These are phyloP conservation scores for Mucor circinelloides DNA, from an alignment of 371 early-diverging fungal genomes.

Conservation along the genomic window DNA sequence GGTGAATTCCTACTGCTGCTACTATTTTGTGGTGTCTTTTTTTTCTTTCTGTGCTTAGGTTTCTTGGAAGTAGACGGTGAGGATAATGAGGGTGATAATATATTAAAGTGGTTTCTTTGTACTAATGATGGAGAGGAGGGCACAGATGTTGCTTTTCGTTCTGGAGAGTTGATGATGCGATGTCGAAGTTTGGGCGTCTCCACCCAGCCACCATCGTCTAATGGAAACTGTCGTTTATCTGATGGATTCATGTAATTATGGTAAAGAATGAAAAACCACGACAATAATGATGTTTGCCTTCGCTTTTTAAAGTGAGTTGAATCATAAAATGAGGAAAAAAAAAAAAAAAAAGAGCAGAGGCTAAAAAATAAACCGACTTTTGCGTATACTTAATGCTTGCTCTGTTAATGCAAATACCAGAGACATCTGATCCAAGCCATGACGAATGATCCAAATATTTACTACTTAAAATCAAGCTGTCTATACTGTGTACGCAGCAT, in stretches of 20 bases:
- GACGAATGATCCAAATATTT: too few relatives aligned
- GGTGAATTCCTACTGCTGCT: slow-evolving; percentile 8
- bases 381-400: too few relatives aligned
- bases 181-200: slow-evolving; percentile 18
- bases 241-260: neutral
- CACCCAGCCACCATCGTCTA: slow-evolving; percentile 12
- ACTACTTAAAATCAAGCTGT: too few relatives aligned
- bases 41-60: slow-evolving; percentile 12
- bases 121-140: slow-evolving; percentile 7
- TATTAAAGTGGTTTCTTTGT: slow-evolving; percentile 17
- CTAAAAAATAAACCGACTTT: too few relatives aligned
- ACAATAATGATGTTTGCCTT: neutral
- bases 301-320: neutral
- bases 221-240: neutral
- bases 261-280: too few relatives aligned
- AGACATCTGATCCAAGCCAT: too few relatives aligned
- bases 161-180: neutral
- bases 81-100: slow-evolving; percentile 8
- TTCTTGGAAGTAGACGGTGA: neutral
- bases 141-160: slow-evolving; percentile 15
- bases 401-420: too few relatives aligned
- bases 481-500: too few relatives aligned
- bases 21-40: neutral
- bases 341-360: too few relatives aligned
- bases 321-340: too few relatives aligned